phyloP scores from a whole-genome alignment of 768 basidiomycete genomes.

The Tylopilus rubrobrunneus region DNA sequence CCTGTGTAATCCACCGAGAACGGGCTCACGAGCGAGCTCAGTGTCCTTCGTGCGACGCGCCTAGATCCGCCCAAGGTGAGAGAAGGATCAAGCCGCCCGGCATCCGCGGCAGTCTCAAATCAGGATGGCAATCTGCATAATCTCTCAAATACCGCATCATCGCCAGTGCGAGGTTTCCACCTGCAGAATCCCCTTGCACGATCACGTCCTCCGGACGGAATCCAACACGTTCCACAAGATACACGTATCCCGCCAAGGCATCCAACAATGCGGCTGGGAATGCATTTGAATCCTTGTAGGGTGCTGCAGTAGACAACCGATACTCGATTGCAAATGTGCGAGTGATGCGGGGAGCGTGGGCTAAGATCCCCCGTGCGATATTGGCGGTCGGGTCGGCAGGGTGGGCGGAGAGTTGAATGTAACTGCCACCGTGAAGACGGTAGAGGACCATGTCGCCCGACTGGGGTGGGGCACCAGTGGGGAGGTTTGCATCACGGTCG shows the following conservation, averaged over 20 bases:
- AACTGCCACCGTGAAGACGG: slow-evolving; percentile 32
- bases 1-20: slow-evolving; percentile 27
- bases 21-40: slow-evolving; percentile 36
- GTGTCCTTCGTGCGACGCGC: slow-evolving; percentile 22
- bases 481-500: slow-evolving; percentile 18
- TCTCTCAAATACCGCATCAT: slow-evolving; percentile 36
- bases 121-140: slow-evolving; percentile 8
- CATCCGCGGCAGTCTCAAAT: slow-evolving; percentile 16
- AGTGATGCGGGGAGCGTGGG: slow-evolving; percentile 11
- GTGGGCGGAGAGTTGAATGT: slow-evolving; percentile 26
- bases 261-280: slow-evolving; percentile 56
- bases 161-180: slow-evolving; percentile 45
- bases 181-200: slow-evolving; percentile 52
- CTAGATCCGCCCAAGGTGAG: slow-evolving; percentile 30
- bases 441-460: slow-evolving; percentile 34
- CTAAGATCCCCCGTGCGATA: slow-evolving; percentile 19
- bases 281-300: slow-evolving; percentile 31
- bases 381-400: slow-evolving; percentile 23
- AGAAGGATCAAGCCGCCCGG: slow-evolving; percentile 33
- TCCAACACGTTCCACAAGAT: slow-evolving; percentile 42
- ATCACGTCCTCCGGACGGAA: slow-evolving; percentile 43
- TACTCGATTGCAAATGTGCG: slow-evolving; percentile 45
- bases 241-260: slow-evolving; percentile 45
- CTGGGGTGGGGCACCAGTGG: slow-evolving; percentile 17
- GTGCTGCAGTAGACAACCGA: slow-evolving; percentile 35